Evolutionary conservation across 1,139 yeast species (phyloP).

Genomic region (Nakaseomyces kungkrabaensis): DNA sequence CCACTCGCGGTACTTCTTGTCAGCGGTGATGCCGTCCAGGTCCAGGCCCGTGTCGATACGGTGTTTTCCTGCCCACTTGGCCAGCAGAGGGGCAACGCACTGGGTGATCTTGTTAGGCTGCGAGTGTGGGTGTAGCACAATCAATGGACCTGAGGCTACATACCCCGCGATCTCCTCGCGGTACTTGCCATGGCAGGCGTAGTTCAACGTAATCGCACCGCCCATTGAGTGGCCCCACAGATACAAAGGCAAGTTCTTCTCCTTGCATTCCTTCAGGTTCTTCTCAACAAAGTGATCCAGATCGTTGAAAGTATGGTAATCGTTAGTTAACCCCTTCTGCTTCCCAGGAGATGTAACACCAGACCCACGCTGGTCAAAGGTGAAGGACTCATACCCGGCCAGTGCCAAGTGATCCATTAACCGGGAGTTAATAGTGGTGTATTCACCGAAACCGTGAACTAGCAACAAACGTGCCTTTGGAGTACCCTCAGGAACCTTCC

Average conservation of each 20-base stretch:
- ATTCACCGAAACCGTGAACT: slow-evolving; percentile 81
- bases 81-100: slow-evolving; percentile 39
- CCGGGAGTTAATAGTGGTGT: slow-evolving; percentile 43
- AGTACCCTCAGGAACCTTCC: slow-evolving; percentile 14
- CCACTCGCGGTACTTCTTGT: slow-evolving; percentile 40
- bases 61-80: slow-evolving; percentile 42
- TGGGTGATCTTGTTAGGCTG: slow-evolving; percentile 44
- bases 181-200: slow-evolving; percentile 57
- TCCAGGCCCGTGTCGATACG: slow-evolving; percentile 50
- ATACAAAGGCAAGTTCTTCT: slow-evolving; percentile 35
- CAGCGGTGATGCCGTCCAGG: slow-evolving; percentile 46
- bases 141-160: slow-evolving; percentile 58
- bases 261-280: slow-evolving; percentile 29
- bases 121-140: slow-evolving; percentile 48
- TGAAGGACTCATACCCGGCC: slow-evolving; percentile 63
- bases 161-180: slow-evolving; percentile 46
- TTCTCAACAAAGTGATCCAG: slow-evolving; percentile 45
- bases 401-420: slow-evolving; percentile 48
- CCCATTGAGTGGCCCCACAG: slow-evolving; percentile 95
- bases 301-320: slow-evolving; percentile 53
- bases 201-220: slow-evolving; percentile 71
- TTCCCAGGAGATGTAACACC: slow-evolving; percentile 62
- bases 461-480: slow-evolving; percentile 38
- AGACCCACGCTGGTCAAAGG: slow-evolving; percentile 83
- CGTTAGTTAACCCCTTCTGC: slow-evolving; percentile 57